Conservation (phyloP, 352 stramenopile genomes). For the Phytophthora capsici region DNA sequence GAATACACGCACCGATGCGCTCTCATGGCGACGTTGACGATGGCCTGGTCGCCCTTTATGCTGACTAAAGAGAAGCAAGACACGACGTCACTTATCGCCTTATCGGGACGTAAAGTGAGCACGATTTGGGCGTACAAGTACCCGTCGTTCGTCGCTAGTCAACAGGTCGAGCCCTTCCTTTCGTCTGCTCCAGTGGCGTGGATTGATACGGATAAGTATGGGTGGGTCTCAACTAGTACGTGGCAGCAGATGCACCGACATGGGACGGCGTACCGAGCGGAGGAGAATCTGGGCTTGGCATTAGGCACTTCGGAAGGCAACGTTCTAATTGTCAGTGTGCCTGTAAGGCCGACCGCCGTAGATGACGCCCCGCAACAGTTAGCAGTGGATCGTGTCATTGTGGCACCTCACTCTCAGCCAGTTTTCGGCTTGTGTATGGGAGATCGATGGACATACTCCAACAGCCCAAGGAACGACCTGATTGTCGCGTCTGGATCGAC, state of each 20-base stretch:
- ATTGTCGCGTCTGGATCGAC: conserved; percentile 66
- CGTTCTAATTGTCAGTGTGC: conserved; percentile 56
- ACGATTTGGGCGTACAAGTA: conserved; percentile 78
- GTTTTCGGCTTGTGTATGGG: conserved; percentile 66
- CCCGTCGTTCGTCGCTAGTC: conserved; percentile 42
- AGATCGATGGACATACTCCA: conserved; percentile 53
- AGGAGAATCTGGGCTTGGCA: conserved; percentile 43
- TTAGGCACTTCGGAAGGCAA: conserved; percentile 71
- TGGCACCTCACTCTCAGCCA: conserved; percentile 64
- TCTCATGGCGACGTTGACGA: conserved; percentile 65
- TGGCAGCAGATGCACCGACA: conserved; percentile 72
- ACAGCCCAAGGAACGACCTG: conserved; percentile 62
- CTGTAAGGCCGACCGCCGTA: conserved; percentile 30
- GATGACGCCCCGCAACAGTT: conserved; percentile 24
- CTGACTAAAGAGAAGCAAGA: conserved; percentile 43
- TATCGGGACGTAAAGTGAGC: conserved; percentile 65
- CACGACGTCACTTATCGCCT: conserved; percentile 70
- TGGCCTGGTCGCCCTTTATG: conserved; percentile 80
- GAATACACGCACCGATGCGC: conserved; percentile 69
- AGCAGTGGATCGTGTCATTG: conserved; percentile 53
- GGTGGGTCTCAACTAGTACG: conserved; percentile 69
- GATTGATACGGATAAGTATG: conserved; percentile 76
- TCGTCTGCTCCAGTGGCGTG: conserved; percentile 52
- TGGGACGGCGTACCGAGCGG: conserved; percentile 14
- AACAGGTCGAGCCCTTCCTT: conserved; percentile 32